phyloP scores from a whole-genome alignment of 257 asterid genomes.

The Solanum peruvianum region DNA sequence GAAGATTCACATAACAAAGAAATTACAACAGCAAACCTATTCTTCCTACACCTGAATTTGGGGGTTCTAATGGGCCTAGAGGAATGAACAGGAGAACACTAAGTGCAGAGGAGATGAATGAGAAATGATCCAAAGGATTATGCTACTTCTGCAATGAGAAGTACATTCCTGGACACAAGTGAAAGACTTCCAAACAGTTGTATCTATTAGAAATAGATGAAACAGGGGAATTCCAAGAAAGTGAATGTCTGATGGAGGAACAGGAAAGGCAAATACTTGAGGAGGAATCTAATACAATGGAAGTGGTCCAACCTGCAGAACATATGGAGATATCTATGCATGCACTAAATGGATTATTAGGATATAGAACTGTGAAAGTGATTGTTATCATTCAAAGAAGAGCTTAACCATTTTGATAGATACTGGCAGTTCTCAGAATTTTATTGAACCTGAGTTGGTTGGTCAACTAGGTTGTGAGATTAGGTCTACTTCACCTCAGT shows the following conservation, averaged over 20 bases:
- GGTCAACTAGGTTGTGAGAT: too few relatives aligned
- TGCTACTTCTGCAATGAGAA: neutral
- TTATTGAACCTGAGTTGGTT: too few relatives aligned
- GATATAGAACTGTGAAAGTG: neutral
- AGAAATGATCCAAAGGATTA: neutral
- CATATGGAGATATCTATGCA: neutral
- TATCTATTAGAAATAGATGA: neutral
- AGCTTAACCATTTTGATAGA: too few relatives aligned
- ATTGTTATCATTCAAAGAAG: neutral
- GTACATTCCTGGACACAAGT: neutral
- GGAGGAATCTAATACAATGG: neutral
- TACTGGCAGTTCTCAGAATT: too few relatives aligned
- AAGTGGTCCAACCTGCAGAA: neutral
- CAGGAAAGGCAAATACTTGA: too few relatives aligned
- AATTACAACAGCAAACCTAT: neutral
- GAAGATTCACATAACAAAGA: too few relatives aligned
- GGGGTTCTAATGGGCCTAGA: neutral
- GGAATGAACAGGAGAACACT: neutral
- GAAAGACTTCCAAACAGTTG: neutral
- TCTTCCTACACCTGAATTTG: neutral
- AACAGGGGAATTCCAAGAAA: neutral
- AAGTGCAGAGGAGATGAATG: neutral
- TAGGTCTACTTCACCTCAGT: too few relatives aligned
- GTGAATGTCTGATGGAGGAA: too few relatives aligned
- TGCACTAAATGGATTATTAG: neutral